phyloP scores from a whole-genome alignment of 2,329 filamentous ascomycete species.

The Neonectria magnoliae region DNA sequence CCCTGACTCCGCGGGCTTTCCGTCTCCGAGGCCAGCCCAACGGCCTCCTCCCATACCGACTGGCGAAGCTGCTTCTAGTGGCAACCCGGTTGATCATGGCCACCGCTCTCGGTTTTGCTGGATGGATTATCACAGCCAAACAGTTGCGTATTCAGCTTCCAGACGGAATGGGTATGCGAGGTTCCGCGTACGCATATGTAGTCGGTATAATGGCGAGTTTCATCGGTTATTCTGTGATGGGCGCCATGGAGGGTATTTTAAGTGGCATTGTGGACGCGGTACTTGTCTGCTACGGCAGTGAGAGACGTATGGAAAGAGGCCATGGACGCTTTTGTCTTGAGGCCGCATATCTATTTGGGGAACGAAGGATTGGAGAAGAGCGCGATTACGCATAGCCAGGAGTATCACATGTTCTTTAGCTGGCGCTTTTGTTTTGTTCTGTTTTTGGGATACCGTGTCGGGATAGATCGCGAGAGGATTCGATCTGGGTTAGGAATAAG shows the following conservation, averaged over 20 bases:
- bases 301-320: constrained; percentile 74
- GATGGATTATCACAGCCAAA: constrained; percentile 94
- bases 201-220: constrained; percentile 92
- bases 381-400: constrained; percentile 41
- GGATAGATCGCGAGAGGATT: constrained; percentile 30
- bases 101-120: constrained; percentile 87
- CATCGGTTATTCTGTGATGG: constrained; percentile 93
- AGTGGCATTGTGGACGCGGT: constrained; percentile 89
- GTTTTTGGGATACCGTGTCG: constrained; percentile 22
- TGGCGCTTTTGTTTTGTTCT: constrained; percentile 17
- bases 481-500: not conserved
- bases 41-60: constrained; percentile 83
- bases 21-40: constrained; percentile 54
- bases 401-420: constrained; percentile 13
- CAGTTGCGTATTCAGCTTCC: constrained; percentile 72
- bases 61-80: constrained; percentile 91
- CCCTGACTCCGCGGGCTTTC: constrained; percentile 67
- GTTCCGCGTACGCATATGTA: constrained; percentile 93
- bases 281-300: constrained; percentile 94
- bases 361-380: constrained; percentile 52
- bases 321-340: constrained; percentile 88
- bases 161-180: constrained; percentile 67
- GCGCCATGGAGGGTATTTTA: constrained; percentile 88
- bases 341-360: constrained; percentile 87
- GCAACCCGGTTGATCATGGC: constrained; percentile 93